phyloP scores from a whole-genome alignment of 192 early-diverging fungal genomes.

The Globomyces pollinis-pini region DNA sequence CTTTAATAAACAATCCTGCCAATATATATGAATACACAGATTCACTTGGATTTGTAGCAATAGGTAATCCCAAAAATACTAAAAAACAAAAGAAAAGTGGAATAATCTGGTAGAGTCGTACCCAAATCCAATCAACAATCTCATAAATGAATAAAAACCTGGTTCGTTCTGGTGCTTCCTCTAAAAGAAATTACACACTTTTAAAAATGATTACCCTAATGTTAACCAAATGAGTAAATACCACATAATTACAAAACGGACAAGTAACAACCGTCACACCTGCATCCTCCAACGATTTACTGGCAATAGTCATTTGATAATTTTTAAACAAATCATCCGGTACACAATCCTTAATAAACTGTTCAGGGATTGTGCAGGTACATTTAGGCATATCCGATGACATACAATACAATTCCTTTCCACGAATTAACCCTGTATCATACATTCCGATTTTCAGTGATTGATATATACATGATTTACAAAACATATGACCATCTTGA shows the following conservation, averaged over 20 bases:
- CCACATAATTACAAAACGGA: slow-evolving; percentile 13
- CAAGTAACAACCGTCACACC: not conserved
- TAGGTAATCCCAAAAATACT: not conserved
- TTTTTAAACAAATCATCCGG: slow-evolving; percentile 6
- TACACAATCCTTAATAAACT: not conserved
- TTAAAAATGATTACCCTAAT: no score
- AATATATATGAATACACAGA: not conserved
- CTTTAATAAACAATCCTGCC: not conserved
- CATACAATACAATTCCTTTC: slow-evolving; percentile 2
- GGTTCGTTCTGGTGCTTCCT: not conserved
- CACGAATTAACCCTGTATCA: not conserved
- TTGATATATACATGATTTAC: not conserved
- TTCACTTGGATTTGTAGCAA: not conserved
- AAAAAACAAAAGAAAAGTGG: not conserved
- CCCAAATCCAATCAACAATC: not conserved
- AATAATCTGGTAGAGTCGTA: not conserved
- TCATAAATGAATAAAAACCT: not conserved
- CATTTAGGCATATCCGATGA: not conserved
- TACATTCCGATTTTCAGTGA: not conserved
- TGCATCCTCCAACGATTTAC: not conserved
- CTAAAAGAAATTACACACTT: no score
- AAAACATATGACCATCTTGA: slow-evolving; percentile 3
- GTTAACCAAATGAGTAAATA: no score
- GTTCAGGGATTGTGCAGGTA: not conserved
- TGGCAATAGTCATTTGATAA: not conserved